These are phyloP conservation scores for Ramularia endophylla DNA, from an alignment of 2,329 filamentous ascomycete species.

Conservation along the genomic window DNA sequence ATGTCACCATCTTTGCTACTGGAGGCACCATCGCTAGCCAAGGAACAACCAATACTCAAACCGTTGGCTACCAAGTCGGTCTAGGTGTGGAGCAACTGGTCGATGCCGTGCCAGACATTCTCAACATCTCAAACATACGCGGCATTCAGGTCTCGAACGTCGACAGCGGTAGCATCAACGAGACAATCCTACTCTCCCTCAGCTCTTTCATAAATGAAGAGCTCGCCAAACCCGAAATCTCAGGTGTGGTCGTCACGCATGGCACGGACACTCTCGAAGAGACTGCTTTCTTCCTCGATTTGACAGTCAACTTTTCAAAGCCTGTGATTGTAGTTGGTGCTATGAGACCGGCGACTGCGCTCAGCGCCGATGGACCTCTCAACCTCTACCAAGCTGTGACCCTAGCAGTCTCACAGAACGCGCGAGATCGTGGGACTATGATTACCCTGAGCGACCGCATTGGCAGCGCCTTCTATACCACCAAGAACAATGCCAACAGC, in stretches of 20 bases:
- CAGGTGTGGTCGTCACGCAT: slow-evolving; percentile 55
- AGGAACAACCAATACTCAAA: slow-evolving; percentile 46
- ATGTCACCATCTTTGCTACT: slow-evolving; percentile 53
- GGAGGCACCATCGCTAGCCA: slow-evolving; percentile 56
- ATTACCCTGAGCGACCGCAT: slow-evolving; percentile 59
- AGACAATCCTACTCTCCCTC: slow-evolving; percentile 44
- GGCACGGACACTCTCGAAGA: slow-evolving; percentile 62
- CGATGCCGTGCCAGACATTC: slow-evolving; percentile 50
- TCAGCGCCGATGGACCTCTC: slow-evolving; percentile 58
- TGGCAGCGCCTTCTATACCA: slow-evolving; percentile 51
- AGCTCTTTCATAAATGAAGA: slow-evolving; percentile 45
- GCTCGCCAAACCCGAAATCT: slow-evolving; percentile 39
- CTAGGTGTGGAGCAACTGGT: slow-evolving; percentile 49
- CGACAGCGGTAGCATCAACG: slow-evolving; percentile 37
- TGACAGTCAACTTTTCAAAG: slow-evolving; percentile 52
- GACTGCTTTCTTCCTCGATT: slow-evolving; percentile 57
- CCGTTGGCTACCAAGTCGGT: slow-evolving; percentile 49
- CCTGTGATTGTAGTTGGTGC: slow-evolving; percentile 56
- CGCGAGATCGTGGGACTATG: slow-evolving; percentile 50
- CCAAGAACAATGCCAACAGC: slow-evolving; percentile 58
- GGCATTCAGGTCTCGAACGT: slow-evolving; percentile 42
- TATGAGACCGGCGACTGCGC: slow-evolving; percentile 58
- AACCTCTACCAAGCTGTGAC: slow-evolving; percentile 58
- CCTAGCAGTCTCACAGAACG: slow-evolving; percentile 45
- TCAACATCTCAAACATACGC: slow-evolving; percentile 49